Conservation (phyloP, 441 rosid species). For the Capsella rubella region DNA sequence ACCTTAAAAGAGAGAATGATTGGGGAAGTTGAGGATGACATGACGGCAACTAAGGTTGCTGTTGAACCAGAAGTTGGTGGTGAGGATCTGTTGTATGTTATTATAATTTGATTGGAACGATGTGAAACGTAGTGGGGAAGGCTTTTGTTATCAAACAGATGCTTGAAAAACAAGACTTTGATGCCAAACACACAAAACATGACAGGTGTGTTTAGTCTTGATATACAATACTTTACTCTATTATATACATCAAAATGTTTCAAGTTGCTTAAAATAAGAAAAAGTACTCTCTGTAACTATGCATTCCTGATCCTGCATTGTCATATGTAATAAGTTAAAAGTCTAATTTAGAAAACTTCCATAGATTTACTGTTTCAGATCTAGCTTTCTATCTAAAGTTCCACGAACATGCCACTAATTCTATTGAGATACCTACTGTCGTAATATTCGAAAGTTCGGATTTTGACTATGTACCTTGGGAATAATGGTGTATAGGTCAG, state of each 20-base stretch:
- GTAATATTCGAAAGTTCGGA: background rate
- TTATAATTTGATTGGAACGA: slow-evolving; percentile 1
- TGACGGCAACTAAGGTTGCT: slow-evolving; percentile 32
- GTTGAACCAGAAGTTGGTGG: slow-evolving; percentile 28
- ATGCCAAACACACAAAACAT: background rate
- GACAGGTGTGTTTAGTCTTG: slow-evolving; percentile 1
- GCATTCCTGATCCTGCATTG: background rate
- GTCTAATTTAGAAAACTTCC: background rate
- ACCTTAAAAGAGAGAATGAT: slow-evolving; percentile 5
- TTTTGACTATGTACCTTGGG: slow-evolving; percentile 18
- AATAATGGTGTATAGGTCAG: background rate
- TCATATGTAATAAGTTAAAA: background rate
- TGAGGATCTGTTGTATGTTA: slow-evolving; percentile 1
- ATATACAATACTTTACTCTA: slow-evolving; percentile 3
- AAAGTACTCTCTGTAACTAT: background rate
- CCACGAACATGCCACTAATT: background rate
- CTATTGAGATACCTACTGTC: background rate
- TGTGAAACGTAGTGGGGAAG: slow-evolving; percentile 34
- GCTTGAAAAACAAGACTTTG: slow-evolving; percentile 19
- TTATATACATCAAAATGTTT: slow-evolving; percentile 17
- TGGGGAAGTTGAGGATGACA: slow-evolving; percentile 25
- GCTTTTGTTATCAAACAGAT: slow-evolving; percentile 16
- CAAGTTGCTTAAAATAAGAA: background rate
- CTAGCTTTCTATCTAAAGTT: background rate
- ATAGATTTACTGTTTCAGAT: background rate